These are phyloP conservation scores for Prunus kanzakura DNA, from an alignment of 306 rosid genomes.

Conservation along the genomic window DNA sequence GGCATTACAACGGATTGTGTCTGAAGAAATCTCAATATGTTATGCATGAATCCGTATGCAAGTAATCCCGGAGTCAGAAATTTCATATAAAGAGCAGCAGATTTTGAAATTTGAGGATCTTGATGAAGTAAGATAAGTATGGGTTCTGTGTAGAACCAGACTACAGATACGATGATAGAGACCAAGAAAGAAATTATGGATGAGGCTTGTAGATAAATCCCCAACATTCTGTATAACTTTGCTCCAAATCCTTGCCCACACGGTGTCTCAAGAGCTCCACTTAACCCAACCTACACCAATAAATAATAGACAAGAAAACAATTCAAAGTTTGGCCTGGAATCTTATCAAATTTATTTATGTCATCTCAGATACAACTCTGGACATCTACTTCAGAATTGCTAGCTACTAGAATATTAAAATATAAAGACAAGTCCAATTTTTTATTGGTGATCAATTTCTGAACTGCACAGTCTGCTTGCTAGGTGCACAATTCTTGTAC, in stretches of 20 bases:
- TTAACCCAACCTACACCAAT: conserved; percentile 54
- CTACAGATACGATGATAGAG: conserved; percentile 42
- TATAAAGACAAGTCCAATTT: neutral
- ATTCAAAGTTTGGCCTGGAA: neutral
- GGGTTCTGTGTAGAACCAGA: conserved; percentile 52
- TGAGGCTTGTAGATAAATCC: conserved; percentile 71
- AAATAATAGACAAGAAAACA: neutral
- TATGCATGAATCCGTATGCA: conserved; percentile 66
- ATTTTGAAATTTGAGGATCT: conserved; percentile 45
- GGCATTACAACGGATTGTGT: conserved; percentile 65
- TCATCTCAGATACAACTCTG: too few relatives aligned
- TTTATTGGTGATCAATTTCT: neutral
- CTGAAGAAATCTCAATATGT: conserved; percentile 68
- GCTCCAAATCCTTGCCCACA: conserved; percentile 94
- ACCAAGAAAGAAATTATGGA: conserved; percentile 54
- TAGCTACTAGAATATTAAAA: too few relatives aligned
- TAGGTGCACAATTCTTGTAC: neutral
- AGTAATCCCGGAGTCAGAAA: conserved; percentile 63
- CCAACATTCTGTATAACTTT: conserved; percentile 47
- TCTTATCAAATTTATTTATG: neutral
- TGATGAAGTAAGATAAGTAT: conserved; percentile 63
- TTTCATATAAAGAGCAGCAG: conserved; percentile 55
- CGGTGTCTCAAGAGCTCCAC: conserved; percentile 81
- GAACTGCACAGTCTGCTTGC: neutral
- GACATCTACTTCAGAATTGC: too few relatives aligned